Evolutionary conservation across 108 stramenopile species (phyloP).

Genomic region (Epithemia pelagica): DNA sequence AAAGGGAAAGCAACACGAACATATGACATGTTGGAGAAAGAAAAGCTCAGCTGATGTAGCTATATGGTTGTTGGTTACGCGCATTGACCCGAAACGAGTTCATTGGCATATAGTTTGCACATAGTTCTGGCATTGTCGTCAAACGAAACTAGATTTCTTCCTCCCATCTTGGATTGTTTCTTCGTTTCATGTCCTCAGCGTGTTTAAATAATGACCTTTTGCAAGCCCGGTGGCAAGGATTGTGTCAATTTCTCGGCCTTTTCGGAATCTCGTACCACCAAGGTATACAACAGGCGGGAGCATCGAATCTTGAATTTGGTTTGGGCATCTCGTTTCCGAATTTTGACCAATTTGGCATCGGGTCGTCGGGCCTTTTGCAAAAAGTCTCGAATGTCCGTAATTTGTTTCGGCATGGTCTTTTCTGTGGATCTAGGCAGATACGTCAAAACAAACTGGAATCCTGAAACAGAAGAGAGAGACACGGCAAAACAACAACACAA

Average conservation of each 20-base stretch:
- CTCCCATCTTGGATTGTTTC: too few species aligned
- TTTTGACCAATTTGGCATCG: constrained; percentile 97
- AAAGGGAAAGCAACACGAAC: too few species aligned
- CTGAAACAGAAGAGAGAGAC: too few species aligned
- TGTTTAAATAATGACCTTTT: constrained; percentile 84
- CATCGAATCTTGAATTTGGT: constrained; percentile 99
- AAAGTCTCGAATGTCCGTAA: constrained; percentile 93
- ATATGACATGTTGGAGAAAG: too few species aligned
- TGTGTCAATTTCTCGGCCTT: constrained; percentile 98
- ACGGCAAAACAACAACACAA: too few species aligned
- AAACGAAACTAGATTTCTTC: too few species aligned
- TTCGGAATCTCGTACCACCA: constrained; percentile 89
- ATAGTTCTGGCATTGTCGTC: too few species aligned
- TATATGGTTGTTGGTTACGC: too few species aligned
- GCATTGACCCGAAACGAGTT: too few species aligned
- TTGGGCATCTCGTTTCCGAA: constrained; percentile 82
- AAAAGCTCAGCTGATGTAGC: too few species aligned
- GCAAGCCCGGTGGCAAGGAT: constrained; percentile 92
- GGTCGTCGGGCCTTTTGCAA: constrained; percentile 90
- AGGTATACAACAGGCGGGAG: constrained; percentile 92
- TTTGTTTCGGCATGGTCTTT: constrained; percentile 85
- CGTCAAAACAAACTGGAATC: background rate
- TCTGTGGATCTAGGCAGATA: background rate
- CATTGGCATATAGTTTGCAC: too few species aligned
- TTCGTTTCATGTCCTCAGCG: too few species aligned